These are phyloP conservation scores for Terfezia boudieri DNA, from an alignment of 495 filamentous ascomycete genomes.

Conservation along the genomic window DNA sequence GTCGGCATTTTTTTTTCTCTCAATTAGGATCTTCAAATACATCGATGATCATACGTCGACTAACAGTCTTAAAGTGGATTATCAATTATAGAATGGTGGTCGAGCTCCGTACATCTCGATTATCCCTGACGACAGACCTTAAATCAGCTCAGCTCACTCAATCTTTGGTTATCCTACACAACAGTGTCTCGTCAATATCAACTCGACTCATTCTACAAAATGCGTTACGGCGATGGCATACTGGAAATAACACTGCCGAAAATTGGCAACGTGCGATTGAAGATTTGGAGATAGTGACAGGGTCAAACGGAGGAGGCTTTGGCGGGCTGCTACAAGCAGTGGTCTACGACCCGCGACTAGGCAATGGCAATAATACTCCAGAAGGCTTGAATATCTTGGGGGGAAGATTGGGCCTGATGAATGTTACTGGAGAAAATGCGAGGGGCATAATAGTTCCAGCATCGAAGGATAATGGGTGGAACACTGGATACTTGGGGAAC, in stretches of 20 bases:
- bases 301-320: slow-evolving; percentile 20
- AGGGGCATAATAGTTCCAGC: slow-evolving; percentile 27
- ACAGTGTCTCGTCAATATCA: slow-evolving; percentile 30
- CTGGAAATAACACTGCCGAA: slow-evolving; percentile 26
- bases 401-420: slow-evolving; percentile 25
- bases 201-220: slow-evolving; percentile 35
- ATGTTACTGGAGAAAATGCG: slow-evolving; percentile 27
- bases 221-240: slow-evolving; percentile 30
- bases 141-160: slow-evolving; percentile 57
- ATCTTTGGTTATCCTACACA: slow-evolving; percentile 27
- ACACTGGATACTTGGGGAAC: slow-evolving; percentile 25
- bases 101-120: slow-evolving; percentile 22
- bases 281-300: slow-evolving; percentile 32
- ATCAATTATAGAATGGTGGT: slow-evolving; percentile 41
- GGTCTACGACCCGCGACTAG: slow-evolving; percentile 26
- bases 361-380: slow-evolving; percentile 20
- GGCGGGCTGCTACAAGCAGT: slow-evolving; percentile 29
- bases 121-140: slow-evolving; percentile 59
- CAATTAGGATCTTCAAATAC: not conserved
- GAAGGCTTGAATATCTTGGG: not conserved
- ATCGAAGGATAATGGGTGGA: slow-evolving; percentile 23
- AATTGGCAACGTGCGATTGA: slow-evolving; percentile 31
- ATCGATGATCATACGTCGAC: not conserved
- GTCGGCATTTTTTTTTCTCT: not conserved
- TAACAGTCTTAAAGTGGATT: slow-evolving; percentile 24